Evolutionary conservation across 139 green algal species (phyloP), one percentile per base, ranked within the genome.

Genomic region (Tetraselmis chui): DNA sequence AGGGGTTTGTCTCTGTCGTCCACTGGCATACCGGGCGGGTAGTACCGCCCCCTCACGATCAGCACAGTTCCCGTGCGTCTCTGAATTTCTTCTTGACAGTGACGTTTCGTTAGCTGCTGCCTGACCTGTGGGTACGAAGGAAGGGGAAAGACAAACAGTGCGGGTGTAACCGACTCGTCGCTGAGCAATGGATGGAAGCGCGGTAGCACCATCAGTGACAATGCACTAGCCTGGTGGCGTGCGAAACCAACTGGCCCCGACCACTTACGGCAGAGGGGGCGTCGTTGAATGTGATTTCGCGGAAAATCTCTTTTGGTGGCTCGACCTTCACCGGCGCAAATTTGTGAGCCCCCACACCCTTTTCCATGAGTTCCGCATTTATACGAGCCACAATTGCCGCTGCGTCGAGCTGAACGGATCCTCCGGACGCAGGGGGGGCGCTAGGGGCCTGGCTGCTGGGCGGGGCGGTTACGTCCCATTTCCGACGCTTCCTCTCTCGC

Each of bases 281-380:
- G 74, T 91, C 85, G 28, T 93, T 93, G 75, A 93, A 92, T 1
- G 32, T 27, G 1, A 93, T 87, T 29, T 92, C 88, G 0, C 81
- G 76, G 1, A 28, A 80, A 5, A 90, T 83, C 58, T 83, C 83
- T 0, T 31, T 80, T 30, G 77, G 80, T 59, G 77, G 80, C 74
- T 78, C 45, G n/a, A 59, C 76, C 58, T 77, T 74, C 22, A 67
- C 45, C 45, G 45, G 11, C 18, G 45, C n/a, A n/a, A 67, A 18
- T 5, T 18, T 67, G 45, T 18, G 45, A 18, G 45, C 45, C 45
- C 18, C 45, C 11, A 79, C 2, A 22, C 76, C 76, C 29, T 59
- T 79, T 59, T 29, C 76, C 76, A 58, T 29, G 2, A 79, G 76
- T 5, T 79, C 76, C 84, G 74, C 29, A 45, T 83, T 87, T 26